Evolutionary conservation across 108 stramenopile genomes (phyloP).

Genomic region (Parietichytrium sp.): DNA sequence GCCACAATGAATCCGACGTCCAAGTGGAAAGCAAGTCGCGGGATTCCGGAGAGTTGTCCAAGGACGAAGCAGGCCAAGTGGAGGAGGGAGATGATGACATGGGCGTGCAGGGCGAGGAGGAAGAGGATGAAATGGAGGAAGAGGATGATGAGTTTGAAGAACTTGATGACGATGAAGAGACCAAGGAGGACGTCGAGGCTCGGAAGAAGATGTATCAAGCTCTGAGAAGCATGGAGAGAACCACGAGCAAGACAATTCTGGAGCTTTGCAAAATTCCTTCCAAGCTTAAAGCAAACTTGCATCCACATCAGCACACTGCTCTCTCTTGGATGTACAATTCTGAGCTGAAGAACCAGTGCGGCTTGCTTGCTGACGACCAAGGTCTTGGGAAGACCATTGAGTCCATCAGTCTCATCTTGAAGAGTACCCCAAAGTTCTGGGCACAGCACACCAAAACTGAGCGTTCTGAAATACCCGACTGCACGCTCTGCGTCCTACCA

Average conservation of each 20-base stretch:
- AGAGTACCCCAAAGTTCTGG: slow-evolving; percentile 48
- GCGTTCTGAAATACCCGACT: not conserved
- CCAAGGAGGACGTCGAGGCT: slow-evolving; percentile 4
- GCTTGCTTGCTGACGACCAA: slow-evolving; percentile 63
- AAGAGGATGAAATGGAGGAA: not conserved
- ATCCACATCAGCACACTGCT: slow-evolving; percentile 34
- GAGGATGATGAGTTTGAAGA: not conserved
- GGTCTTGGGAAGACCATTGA: slow-evolving; percentile 53
- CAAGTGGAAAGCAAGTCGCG: too few species aligned
- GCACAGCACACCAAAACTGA: not conserved
- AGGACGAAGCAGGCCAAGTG: not conserved
- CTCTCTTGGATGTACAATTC: slow-evolving; percentile 52
- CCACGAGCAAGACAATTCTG: not conserved
- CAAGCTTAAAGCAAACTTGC: not conserved
- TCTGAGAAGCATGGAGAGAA: not conserved
- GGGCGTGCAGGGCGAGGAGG: not conserved
- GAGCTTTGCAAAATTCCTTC: slow-evolving; percentile 4
- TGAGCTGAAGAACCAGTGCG: slow-evolving; percentile 54
- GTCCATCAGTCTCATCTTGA: slow-evolving; percentile 54
- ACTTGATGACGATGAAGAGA: slow-evolving; percentile 41
- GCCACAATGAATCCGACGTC: too few species aligned
- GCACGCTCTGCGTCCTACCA: slow-evolving; percentile 60
- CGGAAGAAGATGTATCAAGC: slow-evolving; percentile 7
- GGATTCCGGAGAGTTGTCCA: too few species aligned
- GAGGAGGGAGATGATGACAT: not conserved